Percentiles rank a stretch among this genome's conserved stretches.
Conservation (phyloP, 495 filamentous ascomycete species). For the Penicillium pulvis region DNA sequence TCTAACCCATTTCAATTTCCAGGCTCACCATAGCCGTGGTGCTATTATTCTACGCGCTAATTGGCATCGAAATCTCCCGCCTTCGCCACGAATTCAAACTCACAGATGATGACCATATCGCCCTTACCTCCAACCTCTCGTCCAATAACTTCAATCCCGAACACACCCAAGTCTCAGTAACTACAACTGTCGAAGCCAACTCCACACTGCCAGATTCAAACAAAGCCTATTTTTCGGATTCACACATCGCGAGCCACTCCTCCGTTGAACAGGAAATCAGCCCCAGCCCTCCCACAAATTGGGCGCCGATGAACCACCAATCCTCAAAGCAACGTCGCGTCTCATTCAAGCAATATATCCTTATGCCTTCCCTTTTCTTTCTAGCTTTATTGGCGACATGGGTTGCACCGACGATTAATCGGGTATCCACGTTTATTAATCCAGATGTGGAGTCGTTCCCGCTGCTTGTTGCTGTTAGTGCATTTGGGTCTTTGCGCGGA, state of each 20-base stretch:
- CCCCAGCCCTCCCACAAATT: not conserved
- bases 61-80: conserved; percentile 44
- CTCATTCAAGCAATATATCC: conserved; percentile 48
- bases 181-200: conserved; percentile 17
- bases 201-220: not conserved
- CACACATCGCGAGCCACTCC: conserved; percentile 14
- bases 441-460: conserved; percentile 34
- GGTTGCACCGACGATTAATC: conserved; percentile 45
- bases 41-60: conserved; percentile 41
- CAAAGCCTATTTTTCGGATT: conserved; percentile 7
- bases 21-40: conserved; percentile 43
- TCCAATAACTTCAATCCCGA: conserved; percentile 13
- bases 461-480: conserved; percentile 42
- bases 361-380: conserved; percentile 54
- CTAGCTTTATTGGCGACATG: conserved; percentile 46
- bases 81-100: conserved; percentile 39
- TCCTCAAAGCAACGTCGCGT: conserved; percentile 30
- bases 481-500: conserved; percentile 44
- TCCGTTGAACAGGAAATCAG: conserved; percentile 13
- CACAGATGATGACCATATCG: conserved; percentile 35
- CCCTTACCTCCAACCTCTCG: conserved; percentile 16
- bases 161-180: conserved; percentile 15
- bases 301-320: not conserved
- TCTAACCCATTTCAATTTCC: conserved; percentile 4
- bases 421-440: conserved; percentile 41